These are phyloP conservation scores for Cutaneotrichosporon sp. DNA, from an alignment of 1,284 basidiomycete species.

Conservation along the genomic window DNA sequence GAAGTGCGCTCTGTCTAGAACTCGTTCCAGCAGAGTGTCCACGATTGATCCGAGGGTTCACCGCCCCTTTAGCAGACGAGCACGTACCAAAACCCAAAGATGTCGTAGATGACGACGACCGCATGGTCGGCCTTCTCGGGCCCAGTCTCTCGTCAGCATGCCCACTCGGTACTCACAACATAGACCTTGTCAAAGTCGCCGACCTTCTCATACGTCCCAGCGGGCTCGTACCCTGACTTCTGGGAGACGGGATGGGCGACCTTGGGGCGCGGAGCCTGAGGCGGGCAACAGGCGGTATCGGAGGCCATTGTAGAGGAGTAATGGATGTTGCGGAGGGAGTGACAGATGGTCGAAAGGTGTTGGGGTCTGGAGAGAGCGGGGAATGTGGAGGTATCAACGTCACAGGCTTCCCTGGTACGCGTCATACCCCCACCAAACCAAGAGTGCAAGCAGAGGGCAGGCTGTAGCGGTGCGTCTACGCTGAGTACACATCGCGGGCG, in stretches of 20 bases:
- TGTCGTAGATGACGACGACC: conserved; percentile 47
- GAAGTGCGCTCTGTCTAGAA: no score
- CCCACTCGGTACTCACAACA: conserved; percentile 27
- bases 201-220: conserved; percentile 31
- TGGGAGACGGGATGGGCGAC: conserved; percentile 37
- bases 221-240: conserved; percentile 29
- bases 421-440: background rate
- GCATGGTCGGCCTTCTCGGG: conserved; percentile 41
- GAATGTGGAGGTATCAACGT: background rate
- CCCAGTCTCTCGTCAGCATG: conserved; percentile 30
- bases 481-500: no score
- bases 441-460: no score
- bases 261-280: conserved; percentile 34
- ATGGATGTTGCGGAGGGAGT: background rate
- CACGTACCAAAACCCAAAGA: conserved; percentile 49
- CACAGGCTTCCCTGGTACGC: background rate
- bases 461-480: no score
- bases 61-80: no score
- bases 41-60: no score
- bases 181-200: conserved; percentile 44
- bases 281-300: conserved; percentile 37
- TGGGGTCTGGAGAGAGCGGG: background rate
- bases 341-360: background rate
- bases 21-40: no score
- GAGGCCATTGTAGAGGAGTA: background rate